Conservation (phyloP, 2,329 filamentous ascomycete species). For the Pseudocercospora cruenta region DNA sequence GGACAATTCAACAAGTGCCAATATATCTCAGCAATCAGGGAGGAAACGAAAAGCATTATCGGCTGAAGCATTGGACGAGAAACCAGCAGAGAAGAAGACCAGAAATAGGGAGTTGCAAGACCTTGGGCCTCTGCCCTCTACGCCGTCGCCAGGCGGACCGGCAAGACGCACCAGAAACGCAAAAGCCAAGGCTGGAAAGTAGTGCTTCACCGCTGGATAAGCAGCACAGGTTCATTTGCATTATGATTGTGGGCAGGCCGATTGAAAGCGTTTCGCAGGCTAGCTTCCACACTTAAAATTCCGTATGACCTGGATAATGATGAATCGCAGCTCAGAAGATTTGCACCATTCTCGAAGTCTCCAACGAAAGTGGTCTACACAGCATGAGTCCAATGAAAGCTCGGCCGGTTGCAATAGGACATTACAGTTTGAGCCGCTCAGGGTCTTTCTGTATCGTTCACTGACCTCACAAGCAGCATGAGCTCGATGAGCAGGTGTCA, state of each 20-base stretch:
- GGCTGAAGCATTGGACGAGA: slow-evolving; percentile 3
- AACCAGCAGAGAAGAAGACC: slow-evolving; percentile 15
- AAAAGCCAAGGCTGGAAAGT: slow-evolving; percentile 25
- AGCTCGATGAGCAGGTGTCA: too few relatives aligned
- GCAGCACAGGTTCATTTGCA: not conserved
- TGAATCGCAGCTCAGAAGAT: not conserved
- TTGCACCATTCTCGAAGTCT: too few relatives aligned
- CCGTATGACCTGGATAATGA: not conserved
- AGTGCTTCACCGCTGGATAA: not conserved
- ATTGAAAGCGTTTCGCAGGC: not conserved
- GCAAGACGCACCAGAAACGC: slow-evolving; percentile 30
- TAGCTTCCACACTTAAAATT: not conserved
- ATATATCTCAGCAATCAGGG: not conserved
- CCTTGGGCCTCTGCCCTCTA: slow-evolving; percentile 9
- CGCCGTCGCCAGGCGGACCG: slow-evolving; percentile 16
- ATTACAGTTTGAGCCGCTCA: too few relatives aligned
- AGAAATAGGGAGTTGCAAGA: slow-evolving; percentile 16
- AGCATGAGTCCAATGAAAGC: too few relatives aligned
- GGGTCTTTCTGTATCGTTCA: too few relatives aligned
- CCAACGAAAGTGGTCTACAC: too few relatives aligned
- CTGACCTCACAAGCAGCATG: too few relatives aligned
- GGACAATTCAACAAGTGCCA: not conserved
- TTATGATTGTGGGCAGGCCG: not conserved
- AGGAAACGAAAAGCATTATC: slow-evolving; percentile 18
- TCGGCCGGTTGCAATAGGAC: too few relatives aligned